Base-by-base conservation (phyloP, 1,284 basidiomycete species). In the Cerrena zonata region DNA sequence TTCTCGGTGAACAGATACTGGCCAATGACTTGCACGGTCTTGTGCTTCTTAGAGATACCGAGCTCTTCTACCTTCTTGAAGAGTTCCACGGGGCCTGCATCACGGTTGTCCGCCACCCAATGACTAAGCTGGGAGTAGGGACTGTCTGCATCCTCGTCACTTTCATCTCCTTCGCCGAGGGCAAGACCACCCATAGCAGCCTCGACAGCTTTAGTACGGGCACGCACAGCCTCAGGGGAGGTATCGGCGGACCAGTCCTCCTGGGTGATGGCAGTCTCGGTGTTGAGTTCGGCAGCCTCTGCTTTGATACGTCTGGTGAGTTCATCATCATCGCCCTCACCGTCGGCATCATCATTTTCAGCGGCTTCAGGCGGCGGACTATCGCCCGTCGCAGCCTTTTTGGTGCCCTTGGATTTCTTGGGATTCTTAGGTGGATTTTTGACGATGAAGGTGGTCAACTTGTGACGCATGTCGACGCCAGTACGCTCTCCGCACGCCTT, bases 401-500 rank as follows among this genome's bases (percentile, higher is more conserved):
- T 77, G 65, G 55, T 44, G 15, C 82, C 81, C 74, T 86, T 93
- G 58, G 76, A 78, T 70, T 89, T 92, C 75, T 90, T 91, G 38
- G 80, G 73, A 65, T 84, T 90, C 67, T 86, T 86, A 57, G 94
- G 95, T 42, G 96, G 96, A 70, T 99, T 99, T 77, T 96, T 98
- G 65, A 96, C 65, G 68, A 99, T 98, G 75, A 91, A 99, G 2
- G 94, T 94, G 42, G 89, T 89, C 53, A 99, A 80, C 74, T 94
- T 97, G 78, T 99, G 95, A 44, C 93, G 80, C 93, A 97, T 98
- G 70, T 99, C 94, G 57, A 99, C 82, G 47, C 77, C 82, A 36
- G 89, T 94, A 59, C 91, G 84, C 65, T 94, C 86, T 48, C 95
- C 95, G 63, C 95, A 99, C 3, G 95, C 96, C 74, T 99, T 99